Evolutionary conservation across 495 filamentous ascomycete genomes (phyloP), one percentile per base, ranked within the genome.

Genomic region (Aspergillus biplanus): DNA sequence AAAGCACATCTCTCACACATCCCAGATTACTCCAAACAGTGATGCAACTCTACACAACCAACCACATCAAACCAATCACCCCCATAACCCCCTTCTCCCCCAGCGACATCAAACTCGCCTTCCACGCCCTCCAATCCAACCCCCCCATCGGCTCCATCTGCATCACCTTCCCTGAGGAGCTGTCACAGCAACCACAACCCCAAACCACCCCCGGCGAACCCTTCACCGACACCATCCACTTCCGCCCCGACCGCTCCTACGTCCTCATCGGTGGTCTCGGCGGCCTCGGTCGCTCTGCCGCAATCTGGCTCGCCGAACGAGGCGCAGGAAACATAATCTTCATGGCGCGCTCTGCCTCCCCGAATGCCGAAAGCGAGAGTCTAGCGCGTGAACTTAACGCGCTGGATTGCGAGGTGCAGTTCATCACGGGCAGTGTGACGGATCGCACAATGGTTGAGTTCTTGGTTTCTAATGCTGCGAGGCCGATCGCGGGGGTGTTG

Each of bases 311-410:
- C 81, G 83, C 81, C 4, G 66, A 75, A 27, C 77, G 79, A 34
- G 86, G 86, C 4, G 88, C 87, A 6, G 73, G 75, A 32, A 71
- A 82, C 52, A 62, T 90, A 5, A 77, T 86, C n/a, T 80, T 87
- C n/a, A 60, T 77, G 7, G 74, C 71, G 5, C 67, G 73, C 16
- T 56, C 73, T 59, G 16, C 65, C 59, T 12, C 32, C 31, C 37
- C 33, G 6, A 7, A 12, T 44, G 0, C 12, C 37, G 15, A 47
- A 62, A 6, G 61, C 66, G 37, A 73, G 72, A 7, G n/a, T 12
- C 76, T 84, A 31, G 52, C 73, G 32, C 44, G 66, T 2, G 82
- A 83, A 56, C 70, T 83, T 0, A 18, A 55, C 32, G 47, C 9
- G 8, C 61, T 63, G 12, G 74, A 72, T 7, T 67, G 64, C 55